Evolutionary conservation across 768 basidiomycete species (phyloP).

Genomic region (Paxillus ammoniavirescens): DNA sequence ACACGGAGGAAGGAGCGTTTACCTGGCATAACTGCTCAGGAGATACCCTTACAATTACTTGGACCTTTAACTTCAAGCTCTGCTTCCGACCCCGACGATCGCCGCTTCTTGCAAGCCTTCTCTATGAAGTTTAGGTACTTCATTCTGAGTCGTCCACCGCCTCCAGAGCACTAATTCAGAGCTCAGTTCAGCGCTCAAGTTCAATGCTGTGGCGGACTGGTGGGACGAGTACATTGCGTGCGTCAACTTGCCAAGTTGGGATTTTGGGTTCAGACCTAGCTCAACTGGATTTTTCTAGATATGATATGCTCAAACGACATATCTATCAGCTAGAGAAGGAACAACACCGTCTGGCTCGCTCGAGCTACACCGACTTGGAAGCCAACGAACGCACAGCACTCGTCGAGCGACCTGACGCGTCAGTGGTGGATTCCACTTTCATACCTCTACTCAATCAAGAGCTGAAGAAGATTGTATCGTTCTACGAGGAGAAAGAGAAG

Average conservation of each 20-base stretch:
- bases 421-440: constrained; percentile 60
- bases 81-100: too few species aligned
- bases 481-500: constrained; percentile 76
- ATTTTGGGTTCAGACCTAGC: not conserved
- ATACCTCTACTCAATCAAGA: constrained; percentile 77
- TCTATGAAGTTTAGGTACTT: constrained; percentile 38
- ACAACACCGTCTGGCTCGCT: constrained; percentile 46
- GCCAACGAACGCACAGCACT: constrained; percentile 60
- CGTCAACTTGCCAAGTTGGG: constrained; percentile 27
- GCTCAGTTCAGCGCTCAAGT: constrained; percentile 76
- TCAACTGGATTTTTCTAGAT: constrained; percentile 42
- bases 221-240: constrained; percentile 90
- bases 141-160: not conserved
- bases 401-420: constrained; percentile 37
- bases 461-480: constrained; percentile 71
- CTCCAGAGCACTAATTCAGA: not conserved
- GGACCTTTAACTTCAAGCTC: not conserved
- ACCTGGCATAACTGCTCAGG: constrained; percentile 15
- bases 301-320: constrained; percentile 79
- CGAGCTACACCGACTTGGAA: constrained; percentile 54
- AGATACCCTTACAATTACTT: constrained; percentile 24
- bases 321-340: constrained; percentile 87
- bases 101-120: constrained; percentile 9
- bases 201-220: constrained; percentile 91
- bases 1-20: not conserved